Percentiles rank a stretch among this genome's conserved stretches.
Conservation (phyloP, 768 basidiomycete genomes). For the Pisolithus microcarpus region DNA sequence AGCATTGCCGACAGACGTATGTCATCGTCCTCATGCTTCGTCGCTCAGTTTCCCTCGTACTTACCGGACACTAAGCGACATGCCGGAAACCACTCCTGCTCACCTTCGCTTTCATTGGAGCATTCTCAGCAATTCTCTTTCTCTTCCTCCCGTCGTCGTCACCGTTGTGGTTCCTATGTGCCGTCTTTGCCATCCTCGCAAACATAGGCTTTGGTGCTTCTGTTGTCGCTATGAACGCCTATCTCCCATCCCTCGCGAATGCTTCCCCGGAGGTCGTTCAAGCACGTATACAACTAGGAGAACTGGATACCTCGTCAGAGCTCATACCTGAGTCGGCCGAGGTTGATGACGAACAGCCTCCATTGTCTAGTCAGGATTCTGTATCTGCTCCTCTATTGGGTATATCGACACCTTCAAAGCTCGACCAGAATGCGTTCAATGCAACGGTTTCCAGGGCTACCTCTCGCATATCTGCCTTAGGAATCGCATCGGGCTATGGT, state of each 20-base stretch:
- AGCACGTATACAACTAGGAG: constrained; percentile 27
- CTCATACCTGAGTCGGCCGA: constrained; percentile 19
- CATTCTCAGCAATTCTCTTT: constrained; percentile 61
- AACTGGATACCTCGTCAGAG: constrained; percentile 4
- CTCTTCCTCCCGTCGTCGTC: constrained; percentile 68
- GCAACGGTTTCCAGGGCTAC: constrained; percentile 62
- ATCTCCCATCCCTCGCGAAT: constrained; percentile 68
- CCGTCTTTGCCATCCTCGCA: constrained; percentile 65
- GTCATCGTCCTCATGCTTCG: constrained; percentile 19
- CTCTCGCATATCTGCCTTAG: constrained; percentile 75
- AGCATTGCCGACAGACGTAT: constrained; percentile 84
- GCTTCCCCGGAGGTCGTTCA: constrained; percentile 52
- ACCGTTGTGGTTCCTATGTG: constrained; percentile 58
- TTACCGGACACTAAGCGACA: constrained; percentile 35
- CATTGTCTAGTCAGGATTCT: constrained; percentile 16
- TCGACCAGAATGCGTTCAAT: constrained; percentile 40
- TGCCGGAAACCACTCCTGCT: constrained; percentile 77
- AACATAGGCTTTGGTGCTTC: constrained; percentile 86
- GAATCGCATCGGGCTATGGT: constrained; percentile 80
- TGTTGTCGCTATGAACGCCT: constrained; percentile 85
- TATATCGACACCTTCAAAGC: constrained; percentile 1
- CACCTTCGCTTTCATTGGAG: constrained; percentile 65
- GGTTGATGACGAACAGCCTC: constrained; percentile 5
- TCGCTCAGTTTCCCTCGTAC: constrained; percentile 1
- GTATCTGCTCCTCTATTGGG: constrained; percentile 33